Base-by-base conservation (phyloP, 2,329 filamentous ascomycete genomes). In the Botryotinia globosa region DNA sequence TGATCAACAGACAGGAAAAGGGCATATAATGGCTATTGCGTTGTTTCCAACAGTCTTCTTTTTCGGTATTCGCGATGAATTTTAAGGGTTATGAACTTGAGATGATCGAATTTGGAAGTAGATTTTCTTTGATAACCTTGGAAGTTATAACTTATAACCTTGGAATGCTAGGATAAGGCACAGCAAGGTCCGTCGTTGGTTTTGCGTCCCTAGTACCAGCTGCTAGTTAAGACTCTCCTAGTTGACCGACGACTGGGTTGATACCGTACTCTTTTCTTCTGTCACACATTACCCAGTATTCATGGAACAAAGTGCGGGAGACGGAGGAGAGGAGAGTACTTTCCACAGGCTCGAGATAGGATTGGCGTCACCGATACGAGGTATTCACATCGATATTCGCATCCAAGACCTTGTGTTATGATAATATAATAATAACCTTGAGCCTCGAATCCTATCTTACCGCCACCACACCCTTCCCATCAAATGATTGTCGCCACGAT, bases 401-500 rank as follows among this genome's bases (percentile, higher is more conserved):
- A 44, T 45, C 62, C 45, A 5, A 64, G 18, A 64, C 25, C n/a
- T 45, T 59, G 9, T 34, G 12, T 8, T 20, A 20, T 8, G 18
- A 59, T 37, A 3, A 34, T 10, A 65, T 8, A 6, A 59, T 37
- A 3, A 34, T 10, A 65, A 48, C 44, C 44, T 51, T 16, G 10
- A 64, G 42, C 32, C 32, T 54, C 12, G 45, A 51, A 66, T 66
- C 64, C 64, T 66, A 54, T 39, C 64, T 39, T 22, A 54, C 64
- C 64, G 39, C 64, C 32, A 66, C 64, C 34, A 29, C 8, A 20
- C 32, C 4, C 63, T 51, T 18, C 12, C 32, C 20, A n/a, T 48
- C 63, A 65, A 44, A n/a, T n/a, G 22, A 51, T 65, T 51, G 48
- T 65, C 44, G 44, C 63, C 63, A 65, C 63, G 14, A 34, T n/a